phyloP scores from a whole-genome alignment of 345 rosid genomes.

The Aurinia saxatilis region DNA sequence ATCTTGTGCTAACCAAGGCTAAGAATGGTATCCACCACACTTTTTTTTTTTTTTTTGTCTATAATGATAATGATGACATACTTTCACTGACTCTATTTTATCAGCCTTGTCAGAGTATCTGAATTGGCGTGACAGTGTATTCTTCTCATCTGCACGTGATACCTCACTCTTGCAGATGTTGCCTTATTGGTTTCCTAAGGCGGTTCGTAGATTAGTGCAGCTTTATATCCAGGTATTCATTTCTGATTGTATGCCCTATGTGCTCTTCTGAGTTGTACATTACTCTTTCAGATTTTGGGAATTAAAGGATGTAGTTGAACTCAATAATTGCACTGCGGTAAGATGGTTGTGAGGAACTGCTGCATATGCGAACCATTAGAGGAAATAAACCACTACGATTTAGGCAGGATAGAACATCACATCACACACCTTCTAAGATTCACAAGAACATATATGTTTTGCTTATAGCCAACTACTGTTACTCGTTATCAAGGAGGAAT shows the following conservation, averaged over 20 bases:
- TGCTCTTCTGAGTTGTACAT: conserved; percentile 5
- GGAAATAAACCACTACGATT: too few species aligned
- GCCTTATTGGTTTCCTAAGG: conserved; percentile 96
- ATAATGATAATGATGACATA: conserved; percentile 13
- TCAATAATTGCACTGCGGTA: too few species aligned
- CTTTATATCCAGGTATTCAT: conserved; percentile 77
- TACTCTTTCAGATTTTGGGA: conserved; percentile 8
- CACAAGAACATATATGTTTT: not conserved
- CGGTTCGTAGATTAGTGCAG: conserved; percentile 82
- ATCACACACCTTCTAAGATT: not conserved
- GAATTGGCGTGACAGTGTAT: conserved; percentile 83
- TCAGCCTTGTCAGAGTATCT: conserved; percentile 72
- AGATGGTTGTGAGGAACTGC: too few species aligned
- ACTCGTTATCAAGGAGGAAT: conserved; percentile 4
- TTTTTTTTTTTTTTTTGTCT: conserved; percentile 18
- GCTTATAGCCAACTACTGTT: not conserved
- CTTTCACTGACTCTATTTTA: conserved; percentile 20
- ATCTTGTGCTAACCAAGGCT: conserved; percentile 42
- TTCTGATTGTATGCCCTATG: not conserved
- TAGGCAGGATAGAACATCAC: too few species aligned
- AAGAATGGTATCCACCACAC: conserved; percentile 45
- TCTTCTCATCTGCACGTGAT: conserved; percentile 82
- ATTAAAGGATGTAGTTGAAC: too few species aligned
- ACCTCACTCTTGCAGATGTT: conserved; percentile 93
- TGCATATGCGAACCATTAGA: too few species aligned